These are phyloP conservation scores for Fonsecaea erecta DNA, from an alignment of 2,329 filamentous ascomycete species.

Conservation along the genomic window DNA sequence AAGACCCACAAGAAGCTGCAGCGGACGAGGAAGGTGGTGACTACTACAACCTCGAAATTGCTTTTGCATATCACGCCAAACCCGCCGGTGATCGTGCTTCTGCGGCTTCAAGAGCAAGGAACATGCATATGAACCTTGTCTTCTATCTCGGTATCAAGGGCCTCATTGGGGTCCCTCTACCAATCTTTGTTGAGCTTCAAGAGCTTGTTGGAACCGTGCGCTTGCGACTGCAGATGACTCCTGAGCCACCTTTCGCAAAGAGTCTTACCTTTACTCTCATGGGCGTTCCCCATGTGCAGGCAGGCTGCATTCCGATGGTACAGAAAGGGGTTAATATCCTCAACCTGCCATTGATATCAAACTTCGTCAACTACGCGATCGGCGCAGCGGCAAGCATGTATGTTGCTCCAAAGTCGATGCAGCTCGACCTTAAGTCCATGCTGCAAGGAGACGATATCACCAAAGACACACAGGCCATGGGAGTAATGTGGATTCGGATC, in stretches of 20 bases:
- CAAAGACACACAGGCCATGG: slow-evolving; percentile 81
- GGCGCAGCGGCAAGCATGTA: slow-evolving; percentile 85
- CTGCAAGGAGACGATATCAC: slow-evolving; percentile 88
- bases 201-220: slow-evolving; percentile 88
- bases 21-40: slow-evolving; percentile 89
- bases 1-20: slow-evolving; percentile 83
- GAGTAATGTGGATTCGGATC: slow-evolving; percentile 90
- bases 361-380: slow-evolving; percentile 96
- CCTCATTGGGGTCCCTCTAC: slow-evolving; percentile 84
- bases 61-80: slow-evolving; percentile 87
- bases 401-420: slow-evolving; percentile 92
- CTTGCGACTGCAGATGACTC: slow-evolving; percentile 80
- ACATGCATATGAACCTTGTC: slow-evolving; percentile 95
- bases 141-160: slow-evolving; percentile 93
- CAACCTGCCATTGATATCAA: slow-evolving; percentile 89
- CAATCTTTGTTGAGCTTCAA: slow-evolving; percentile 87
- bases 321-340: slow-evolving; percentile 87
- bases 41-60: slow-evolving; percentile 90
- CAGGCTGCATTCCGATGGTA: slow-evolving; percentile 91
- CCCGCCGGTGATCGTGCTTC: slow-evolving; percentile 72
- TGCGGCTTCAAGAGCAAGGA: slow-evolving; percentile 80
- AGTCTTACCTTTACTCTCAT: slow-evolving; percentile 91
- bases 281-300: slow-evolving; percentile 86
- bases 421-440: slow-evolving; percentile 86
- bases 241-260: slow-evolving; percentile 90